A percentile compares a stretch with the other conserved stretches of the same genome.
phyloP scores from a whole-genome alignment of 2,329 filamentous ascomycete species.

The Metarhizium sp. region DNA sequence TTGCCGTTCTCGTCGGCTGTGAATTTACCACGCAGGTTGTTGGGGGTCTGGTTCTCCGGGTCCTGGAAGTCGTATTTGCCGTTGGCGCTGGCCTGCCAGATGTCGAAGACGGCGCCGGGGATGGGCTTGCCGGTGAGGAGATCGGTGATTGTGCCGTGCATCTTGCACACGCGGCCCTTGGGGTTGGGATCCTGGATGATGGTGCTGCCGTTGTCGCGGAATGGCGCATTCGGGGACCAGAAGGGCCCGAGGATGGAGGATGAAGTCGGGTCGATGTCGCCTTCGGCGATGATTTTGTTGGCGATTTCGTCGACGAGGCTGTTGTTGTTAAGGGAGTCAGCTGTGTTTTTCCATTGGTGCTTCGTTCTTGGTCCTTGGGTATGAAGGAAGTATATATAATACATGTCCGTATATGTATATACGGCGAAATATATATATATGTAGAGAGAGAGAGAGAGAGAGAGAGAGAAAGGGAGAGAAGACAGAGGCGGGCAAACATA shows the following conservation, averaged over 20 bases:
- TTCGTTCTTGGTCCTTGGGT: too few relatives aligned
- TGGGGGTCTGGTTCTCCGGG: constrained; percentile 57
- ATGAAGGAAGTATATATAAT: too few relatives aligned
- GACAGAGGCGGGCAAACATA: constrained; percentile 28
- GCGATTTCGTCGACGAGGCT: constrained; percentile 51
- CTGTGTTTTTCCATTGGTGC: too few relatives aligned
- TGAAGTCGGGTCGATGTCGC: constrained; percentile 56
- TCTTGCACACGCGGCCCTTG: constrained; percentile 50
- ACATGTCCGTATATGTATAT: too few relatives aligned
- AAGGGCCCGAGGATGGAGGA: constrained; percentile 70
- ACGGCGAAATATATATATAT: too few relatives aligned
- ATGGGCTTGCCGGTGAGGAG: constrained; percentile 58
- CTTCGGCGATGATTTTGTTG: constrained; percentile 53
- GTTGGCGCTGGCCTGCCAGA: constrained; percentile 70
- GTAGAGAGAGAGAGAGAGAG: too few relatives aligned
- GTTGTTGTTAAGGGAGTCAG: background rate
- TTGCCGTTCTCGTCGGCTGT: constrained; percentile 58
- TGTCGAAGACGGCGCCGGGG: constrained; percentile 60
- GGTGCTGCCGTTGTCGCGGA: constrained; percentile 55
- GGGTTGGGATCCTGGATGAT: constrained; percentile 55
- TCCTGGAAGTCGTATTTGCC: constrained; percentile 72
- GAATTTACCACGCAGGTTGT: constrained; percentile 73
- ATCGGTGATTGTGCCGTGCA: constrained; percentile 61
- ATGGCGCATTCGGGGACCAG: constrained; percentile 67
- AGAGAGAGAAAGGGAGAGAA: background rate